A percentile compares a stretch with the other conserved stretches of the same genome.
Conservation (phyloP, 768 basidiomycete species). For the Agrocybe pediades region DNA sequence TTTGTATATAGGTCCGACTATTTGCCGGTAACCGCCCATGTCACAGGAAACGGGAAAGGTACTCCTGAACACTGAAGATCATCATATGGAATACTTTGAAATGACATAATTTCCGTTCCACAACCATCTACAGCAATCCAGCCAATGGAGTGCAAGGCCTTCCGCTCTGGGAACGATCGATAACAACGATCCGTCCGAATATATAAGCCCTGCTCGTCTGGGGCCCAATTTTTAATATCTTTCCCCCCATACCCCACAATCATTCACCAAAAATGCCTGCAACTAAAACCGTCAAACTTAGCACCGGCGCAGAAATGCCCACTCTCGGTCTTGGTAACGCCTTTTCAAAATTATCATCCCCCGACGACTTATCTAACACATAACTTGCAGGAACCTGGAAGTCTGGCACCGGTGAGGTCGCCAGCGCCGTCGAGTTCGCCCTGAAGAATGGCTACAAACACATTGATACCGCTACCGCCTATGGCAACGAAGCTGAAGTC, state of each 20-base stretch:
- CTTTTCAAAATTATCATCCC: background rate
- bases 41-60: no score
- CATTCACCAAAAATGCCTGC: slow-evolving; percentile 45
- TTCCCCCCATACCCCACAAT: background rate
- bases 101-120: background rate
- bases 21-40: no score
- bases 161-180: background rate
- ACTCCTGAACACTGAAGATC: no score
- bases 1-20: no score
- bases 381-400: slow-evolving; percentile 71
- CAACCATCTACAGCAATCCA: no score
- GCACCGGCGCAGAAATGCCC: slow-evolving; percentile 80
- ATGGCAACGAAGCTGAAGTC: slow-evolving; percentile 79
- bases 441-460: slow-evolving; percentile 74
- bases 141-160: no score
- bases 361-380: background rate
- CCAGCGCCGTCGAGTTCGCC: slow-evolving; percentile 73
- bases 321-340: slow-evolving; percentile 62
- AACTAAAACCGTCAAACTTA: slow-evolving; percentile 55
- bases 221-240: background rate
- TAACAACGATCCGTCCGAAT: background rate
- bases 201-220: background rate
- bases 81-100: background rate
- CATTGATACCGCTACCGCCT: slow-evolving; percentile 71
- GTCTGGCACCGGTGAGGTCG: slow-evolving; percentile 68